phyloP scores from a whole-genome alignment of 257 asterid species.

The Solanum bulbocastanum region DNA sequence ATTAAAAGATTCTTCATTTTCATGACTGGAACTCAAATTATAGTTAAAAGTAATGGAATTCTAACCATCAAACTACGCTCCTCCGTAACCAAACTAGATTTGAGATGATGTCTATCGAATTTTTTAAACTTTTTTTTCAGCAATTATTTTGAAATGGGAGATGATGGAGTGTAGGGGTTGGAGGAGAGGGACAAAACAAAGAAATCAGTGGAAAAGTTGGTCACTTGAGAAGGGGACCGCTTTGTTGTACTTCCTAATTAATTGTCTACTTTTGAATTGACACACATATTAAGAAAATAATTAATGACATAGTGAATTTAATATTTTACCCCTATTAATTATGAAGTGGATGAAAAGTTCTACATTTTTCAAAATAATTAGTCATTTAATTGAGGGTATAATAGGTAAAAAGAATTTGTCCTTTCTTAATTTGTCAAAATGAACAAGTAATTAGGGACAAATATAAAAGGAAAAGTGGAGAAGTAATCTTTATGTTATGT shows the following conservation, averaged over 20 bases:
- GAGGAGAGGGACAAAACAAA: not conserved
- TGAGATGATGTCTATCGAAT: not conserved
- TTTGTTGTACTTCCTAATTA: not conserved
- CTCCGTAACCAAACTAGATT: not conserved
- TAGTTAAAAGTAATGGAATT: not conserved
- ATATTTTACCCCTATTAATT: too few relatives aligned
- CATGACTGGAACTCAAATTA: not conserved
- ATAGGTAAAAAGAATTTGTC: too few relatives aligned
- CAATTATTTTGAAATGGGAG: not conserved
- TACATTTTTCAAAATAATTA: too few relatives aligned
- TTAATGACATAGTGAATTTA: too few relatives aligned
- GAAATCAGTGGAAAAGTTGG: slow-evolving; percentile 19
- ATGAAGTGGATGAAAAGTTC: too few relatives aligned
- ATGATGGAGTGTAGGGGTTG: not conserved
- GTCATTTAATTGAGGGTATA: too few relatives aligned
- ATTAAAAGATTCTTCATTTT: not conserved
- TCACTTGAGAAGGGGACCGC: slow-evolving; percentile 30
- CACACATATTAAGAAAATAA: too few relatives aligned
- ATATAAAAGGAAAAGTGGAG: too few relatives aligned
- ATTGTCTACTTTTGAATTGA: too few relatives aligned
- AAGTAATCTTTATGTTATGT: not conserved
- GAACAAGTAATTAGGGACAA: too few relatives aligned
- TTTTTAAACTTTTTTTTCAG: not conserved
- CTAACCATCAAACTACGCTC: not conserved
- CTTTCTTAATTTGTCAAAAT: too few relatives aligned